Percentiles rank a stretch among this genome's conserved stretches.
These are phyloP conservation scores for Leishmania amazonensis DNA, from an alignment of 208 protist genomes.

Conservation along the genomic window DNA sequence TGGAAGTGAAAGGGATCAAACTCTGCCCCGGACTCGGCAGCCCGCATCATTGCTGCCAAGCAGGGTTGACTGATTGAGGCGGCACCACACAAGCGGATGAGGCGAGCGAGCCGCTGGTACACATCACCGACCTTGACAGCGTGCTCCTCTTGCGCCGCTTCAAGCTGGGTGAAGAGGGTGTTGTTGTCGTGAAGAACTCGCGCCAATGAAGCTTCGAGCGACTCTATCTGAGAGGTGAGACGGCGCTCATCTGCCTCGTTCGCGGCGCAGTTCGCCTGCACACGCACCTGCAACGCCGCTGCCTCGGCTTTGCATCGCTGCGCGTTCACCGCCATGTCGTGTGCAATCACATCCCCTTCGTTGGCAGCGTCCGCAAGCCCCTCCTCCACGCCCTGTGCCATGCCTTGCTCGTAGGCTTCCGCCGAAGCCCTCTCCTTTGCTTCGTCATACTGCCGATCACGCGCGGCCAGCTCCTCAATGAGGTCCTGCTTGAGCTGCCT, in stretches of 20 bases:
- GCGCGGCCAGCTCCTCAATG: constrained; percentile 52
- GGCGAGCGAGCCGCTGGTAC: constrained; percentile 22
- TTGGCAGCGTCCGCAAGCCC: constrained; percentile 46
- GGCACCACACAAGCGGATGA: constrained; percentile 20
- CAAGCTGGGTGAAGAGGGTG: constrained; percentile 15
- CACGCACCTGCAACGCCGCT: constrained; percentile 52
- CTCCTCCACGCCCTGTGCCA: constrained; percentile 61
- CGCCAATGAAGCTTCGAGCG: constrained; percentile 31
- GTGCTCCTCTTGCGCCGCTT: constrained; percentile 24
- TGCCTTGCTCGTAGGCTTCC: constrained; percentile 64
- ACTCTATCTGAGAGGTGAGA: constrained; percentile 39
- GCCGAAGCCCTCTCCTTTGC: constrained; percentile 48
- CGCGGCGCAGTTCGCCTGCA: constrained; percentile 37
- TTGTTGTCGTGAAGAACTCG: constrained; percentile 26
- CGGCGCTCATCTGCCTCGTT: constrained; percentile 50
- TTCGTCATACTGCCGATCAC: constrained; percentile 54
- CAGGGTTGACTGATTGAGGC: constrained; percentile 33
- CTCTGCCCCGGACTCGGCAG: constrained; percentile 20
- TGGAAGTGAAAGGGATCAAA: constrained; percentile 34
- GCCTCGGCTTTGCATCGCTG: constrained; percentile 55
- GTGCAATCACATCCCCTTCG: constrained; percentile 50
- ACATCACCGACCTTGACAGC: constrained; percentile 27
- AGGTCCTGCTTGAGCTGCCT: constrained; percentile 68
- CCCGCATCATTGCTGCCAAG: constrained; percentile 32
- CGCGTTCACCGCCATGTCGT: constrained; percentile 51